phyloP scores from a whole-genome alignment of 1,284 basidiomycete species.

The Marasmius sp. region DNA sequence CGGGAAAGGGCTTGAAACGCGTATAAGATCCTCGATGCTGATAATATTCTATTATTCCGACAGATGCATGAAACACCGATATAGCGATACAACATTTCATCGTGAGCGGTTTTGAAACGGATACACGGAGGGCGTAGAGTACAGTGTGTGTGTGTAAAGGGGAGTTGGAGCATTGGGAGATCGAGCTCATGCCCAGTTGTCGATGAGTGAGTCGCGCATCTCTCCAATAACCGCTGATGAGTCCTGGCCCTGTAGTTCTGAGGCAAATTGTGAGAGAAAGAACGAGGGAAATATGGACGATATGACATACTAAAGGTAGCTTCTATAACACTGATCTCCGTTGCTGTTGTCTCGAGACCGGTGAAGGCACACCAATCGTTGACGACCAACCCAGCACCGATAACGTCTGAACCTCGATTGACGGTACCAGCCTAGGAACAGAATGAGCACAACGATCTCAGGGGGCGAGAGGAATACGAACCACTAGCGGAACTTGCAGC shows the following conservation, averaged over 20 bases:
- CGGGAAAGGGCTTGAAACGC: too few species aligned
- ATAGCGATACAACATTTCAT: neutral
- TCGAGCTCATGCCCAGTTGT: slow-evolving; percentile 80
- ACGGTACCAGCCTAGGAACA: slow-evolving; percentile 86
- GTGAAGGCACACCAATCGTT: slow-evolving; percentile 99
- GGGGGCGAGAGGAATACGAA: slow-evolving; percentile 42
- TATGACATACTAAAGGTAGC: slow-evolving; percentile 85
- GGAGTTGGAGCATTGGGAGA: neutral
- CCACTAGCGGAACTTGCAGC: slow-evolving; percentile 93
- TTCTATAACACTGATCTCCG: slow-evolving; percentile 98
- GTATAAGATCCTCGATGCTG: too few species aligned
- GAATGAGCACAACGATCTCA: neutral
- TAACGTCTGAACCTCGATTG: slow-evolving; percentile 96
- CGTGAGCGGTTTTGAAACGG: neutral
- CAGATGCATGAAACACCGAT: neutral
- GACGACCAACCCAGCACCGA: slow-evolving; percentile 96
- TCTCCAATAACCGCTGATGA: slow-evolving; percentile 87
- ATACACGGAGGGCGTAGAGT: neutral
- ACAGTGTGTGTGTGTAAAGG: neutral
- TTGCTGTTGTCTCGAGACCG: slow-evolving; percentile 95
- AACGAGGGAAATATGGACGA: slow-evolving; percentile 4
- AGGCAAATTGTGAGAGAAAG: slow-evolving; percentile 2
- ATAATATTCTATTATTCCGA: too few species aligned
- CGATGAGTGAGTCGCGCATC: slow-evolving; percentile 92
- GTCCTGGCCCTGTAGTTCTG: slow-evolving; percentile 88